These are phyloP conservation scores for Cadophora sp. DNA, from an alignment of 2,329 filamentous ascomycete species.

Conservation along the genomic window DNA sequence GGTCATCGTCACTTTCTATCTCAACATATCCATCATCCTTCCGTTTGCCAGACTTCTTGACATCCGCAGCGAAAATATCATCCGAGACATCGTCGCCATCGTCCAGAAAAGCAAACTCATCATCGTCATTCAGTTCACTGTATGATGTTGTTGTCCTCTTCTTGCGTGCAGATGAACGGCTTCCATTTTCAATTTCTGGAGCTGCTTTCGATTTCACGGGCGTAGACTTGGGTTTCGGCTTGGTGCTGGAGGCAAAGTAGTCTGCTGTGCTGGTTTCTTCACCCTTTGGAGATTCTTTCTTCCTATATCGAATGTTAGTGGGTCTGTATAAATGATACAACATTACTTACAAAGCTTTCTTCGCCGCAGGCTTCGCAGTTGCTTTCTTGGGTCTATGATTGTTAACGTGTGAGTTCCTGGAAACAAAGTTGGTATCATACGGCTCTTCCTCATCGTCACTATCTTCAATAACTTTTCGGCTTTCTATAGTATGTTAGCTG, in stretches of 20 bases:
- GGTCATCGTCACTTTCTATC: conserved; percentile 71
- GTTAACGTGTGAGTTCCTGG: conserved; percentile 31
- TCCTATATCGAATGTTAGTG: conserved; percentile 29
- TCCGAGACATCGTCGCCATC: conserved; percentile 80
- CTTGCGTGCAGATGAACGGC: conserved; percentile 38
- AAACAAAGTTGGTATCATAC: conserved; percentile 48
- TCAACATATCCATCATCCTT: conserved; percentile 79
- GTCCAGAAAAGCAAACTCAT: conserved; percentile 65
- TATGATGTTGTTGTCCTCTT: conserved; percentile 39
- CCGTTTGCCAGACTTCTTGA: conserved; percentile 67
- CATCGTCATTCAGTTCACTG: conserved; percentile 49
- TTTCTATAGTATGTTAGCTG: conserved; percentile 46
- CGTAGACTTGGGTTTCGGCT: conserved; percentile 40
- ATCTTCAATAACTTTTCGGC: conserved; percentile 78
- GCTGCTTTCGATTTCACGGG: conserved; percentile 34
- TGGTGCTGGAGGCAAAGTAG: conserved; percentile 45
- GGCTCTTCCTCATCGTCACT: conserved; percentile 79
- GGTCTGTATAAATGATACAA: background rate
- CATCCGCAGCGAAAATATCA: conserved; percentile 82
- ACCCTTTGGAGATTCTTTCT: conserved; percentile 42
- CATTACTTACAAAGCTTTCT: conserved; percentile 59
- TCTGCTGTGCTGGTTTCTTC: conserved; percentile 44
- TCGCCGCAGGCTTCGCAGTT: conserved; percentile 57
- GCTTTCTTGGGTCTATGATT: conserved; percentile 53
- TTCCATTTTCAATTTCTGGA: conserved; percentile 31